These are phyloP conservation scores for Isochrysis galbana DNA, from an alignment of 78 protist species.

Conservation along the genomic window DNA sequence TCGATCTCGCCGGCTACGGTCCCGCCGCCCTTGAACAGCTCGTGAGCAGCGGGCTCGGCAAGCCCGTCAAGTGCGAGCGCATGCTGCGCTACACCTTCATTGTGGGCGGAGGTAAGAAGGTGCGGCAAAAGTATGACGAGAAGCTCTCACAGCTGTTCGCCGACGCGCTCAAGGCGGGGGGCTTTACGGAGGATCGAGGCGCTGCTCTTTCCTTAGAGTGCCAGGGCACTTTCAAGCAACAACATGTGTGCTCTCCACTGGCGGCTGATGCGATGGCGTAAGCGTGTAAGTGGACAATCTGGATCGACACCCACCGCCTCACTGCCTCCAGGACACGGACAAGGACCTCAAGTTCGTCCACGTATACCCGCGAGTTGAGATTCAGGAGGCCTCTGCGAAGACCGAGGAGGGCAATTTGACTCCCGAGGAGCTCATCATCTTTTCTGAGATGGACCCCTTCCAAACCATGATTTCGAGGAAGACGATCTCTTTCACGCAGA, in stretches of 20 bases:
- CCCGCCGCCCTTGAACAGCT: not conserved
- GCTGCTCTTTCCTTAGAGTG: not conserved
- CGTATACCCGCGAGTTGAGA: constrained; percentile 15
- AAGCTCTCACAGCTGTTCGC: not conserved
- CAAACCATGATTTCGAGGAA: not conserved
- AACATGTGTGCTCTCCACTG: too few species aligned
- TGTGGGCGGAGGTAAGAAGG: constrained; percentile 38
- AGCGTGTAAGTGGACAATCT: too few species aligned
- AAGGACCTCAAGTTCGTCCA: constrained; percentile 41
- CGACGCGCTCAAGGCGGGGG: not conserved
- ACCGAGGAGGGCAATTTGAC: not conserved
- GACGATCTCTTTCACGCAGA: not conserved
- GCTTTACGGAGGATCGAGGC: constrained; percentile 37
- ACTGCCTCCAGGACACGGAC: constrained; percentile 28
- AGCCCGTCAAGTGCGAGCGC: not conserved
- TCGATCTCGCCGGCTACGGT: not conserved
- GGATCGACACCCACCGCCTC: too few species aligned
- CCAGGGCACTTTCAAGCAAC: not conserved
- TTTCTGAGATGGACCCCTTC: not conserved
- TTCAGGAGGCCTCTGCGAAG: not conserved
- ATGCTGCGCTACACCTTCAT: not conserved
- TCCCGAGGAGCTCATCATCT: not conserved
- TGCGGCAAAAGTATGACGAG: constrained; percentile 35
- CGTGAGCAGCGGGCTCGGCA: not conserved
- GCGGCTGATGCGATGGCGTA: too few species aligned